These are phyloP conservation scores for Sugiyamaella smithiae DNA, from an alignment of 805 yeast species.

Conservation along the genomic window DNA sequence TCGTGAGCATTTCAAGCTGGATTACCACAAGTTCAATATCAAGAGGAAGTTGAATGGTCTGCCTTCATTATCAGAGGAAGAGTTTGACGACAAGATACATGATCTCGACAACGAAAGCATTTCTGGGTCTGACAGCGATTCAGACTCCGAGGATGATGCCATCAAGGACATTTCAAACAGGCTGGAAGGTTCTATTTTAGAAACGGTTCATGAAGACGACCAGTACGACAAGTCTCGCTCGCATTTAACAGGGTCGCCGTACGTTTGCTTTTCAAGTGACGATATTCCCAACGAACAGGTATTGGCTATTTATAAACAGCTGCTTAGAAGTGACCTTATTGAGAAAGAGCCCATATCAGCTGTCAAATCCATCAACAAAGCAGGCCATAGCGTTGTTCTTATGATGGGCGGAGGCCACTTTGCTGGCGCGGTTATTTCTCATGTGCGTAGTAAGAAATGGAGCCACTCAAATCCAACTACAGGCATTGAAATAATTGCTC, in stretches of 20 bases:
- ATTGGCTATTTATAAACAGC: slow-evolving; percentile 65
- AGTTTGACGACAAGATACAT: slow-evolving; percentile 56
- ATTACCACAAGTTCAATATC: slow-evolving; percentile 56
- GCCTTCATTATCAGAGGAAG: slow-evolving; percentile 48
- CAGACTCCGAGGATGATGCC: not conserved
- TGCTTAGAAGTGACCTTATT: slow-evolving; percentile 46
- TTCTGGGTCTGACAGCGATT: slow-evolving; percentile 54
- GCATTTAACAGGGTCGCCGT: slow-evolving; percentile 54
- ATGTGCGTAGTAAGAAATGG: slow-evolving; percentile 49
- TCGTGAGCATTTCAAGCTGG: slow-evolving; percentile 53
- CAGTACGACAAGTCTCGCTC: slow-evolving; percentile 17
- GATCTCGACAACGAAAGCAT: slow-evolving; percentile 44
- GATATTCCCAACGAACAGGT: slow-evolving; percentile 46
- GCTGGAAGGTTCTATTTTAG: too few species aligned
- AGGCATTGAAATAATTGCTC: slow-evolving; percentile 48
- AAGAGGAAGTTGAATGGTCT: slow-evolving; percentile 50
- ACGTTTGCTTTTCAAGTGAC: slow-evolving; percentile 53
- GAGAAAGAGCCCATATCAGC: slow-evolving; percentile 49
- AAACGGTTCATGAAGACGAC: slow-evolving; percentile 12
- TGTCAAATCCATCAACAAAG: slow-evolving; percentile 40
- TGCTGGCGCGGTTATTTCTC: slow-evolving; percentile 90
- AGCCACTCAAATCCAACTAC: slow-evolving; percentile 56
- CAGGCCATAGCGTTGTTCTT: slow-evolving; percentile 62
- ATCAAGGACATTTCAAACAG: not conserved
- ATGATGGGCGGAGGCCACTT: slow-evolving; percentile 99